Evolutionary conservation across 2,329 filamentous ascomycete species (phyloP), one percentile per base, ranked within the genome.

Genomic region (Fusarium brachygibbosum): DNA sequence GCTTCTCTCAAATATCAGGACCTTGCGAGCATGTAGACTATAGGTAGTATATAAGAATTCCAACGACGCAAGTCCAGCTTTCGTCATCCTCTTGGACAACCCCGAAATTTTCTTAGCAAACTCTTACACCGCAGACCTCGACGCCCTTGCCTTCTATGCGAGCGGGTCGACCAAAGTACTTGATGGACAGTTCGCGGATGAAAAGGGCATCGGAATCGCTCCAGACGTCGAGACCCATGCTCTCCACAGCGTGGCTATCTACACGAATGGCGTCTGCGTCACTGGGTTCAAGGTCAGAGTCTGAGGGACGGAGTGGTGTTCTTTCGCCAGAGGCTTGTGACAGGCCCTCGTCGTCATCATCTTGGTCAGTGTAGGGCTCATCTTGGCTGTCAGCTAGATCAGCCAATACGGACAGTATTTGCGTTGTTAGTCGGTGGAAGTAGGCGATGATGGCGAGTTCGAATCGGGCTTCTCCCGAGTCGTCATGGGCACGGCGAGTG

Each of bases 161-260:
- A 12, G 88, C 89, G 46, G 83, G 78, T 17, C 90, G 82, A 31
- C 83, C 87, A 79, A 93, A 94, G 80, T 93, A 95, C 68, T 87
- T 79, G 66, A 79, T 83, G 44, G 87, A 81, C 51, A 92, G 81
- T 56, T 90, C 88, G 66, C 82, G 82, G 17, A 93, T 85, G 74
- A 94, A 95, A 4, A 82, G 82, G n/a, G 86, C 87, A 76, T 95
- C 93, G 17, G 83, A 82, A 32, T 85, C 82, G 75, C 91, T 94
- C 92, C 92, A 96, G 1, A 90, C 84, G 72, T 96, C 93, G 21
- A 96, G 84, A 0, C 93, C 93, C 88, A 95, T 91, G 45, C 85
- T 83, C 61, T 88, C 85, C 50, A 95, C 77, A 56, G 91, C 88
- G 28, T 89, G 88, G 68, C 86, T 88, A 66, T 86, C 86, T 23